Evolutionary conservation across 345 rosid genomes (phyloP), one percentile per base, ranked within the genome.

Genomic region (Chamaenerion angustifolium): DNA sequence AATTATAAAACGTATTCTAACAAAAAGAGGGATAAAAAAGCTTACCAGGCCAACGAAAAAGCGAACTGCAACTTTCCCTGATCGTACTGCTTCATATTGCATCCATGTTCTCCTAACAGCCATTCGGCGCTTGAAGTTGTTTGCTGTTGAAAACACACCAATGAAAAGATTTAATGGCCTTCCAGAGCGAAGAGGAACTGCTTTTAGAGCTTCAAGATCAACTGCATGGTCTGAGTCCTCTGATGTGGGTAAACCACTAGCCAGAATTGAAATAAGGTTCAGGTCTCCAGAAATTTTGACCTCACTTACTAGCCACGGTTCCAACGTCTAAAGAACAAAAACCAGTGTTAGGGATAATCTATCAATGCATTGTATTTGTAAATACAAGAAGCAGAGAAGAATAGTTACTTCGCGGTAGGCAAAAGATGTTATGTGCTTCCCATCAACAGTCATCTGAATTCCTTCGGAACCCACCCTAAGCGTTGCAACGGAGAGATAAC

Each of bases 41-140:
- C 95, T 72, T 68, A 92, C 98, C 88, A 92, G 72, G 56, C 98
- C 98, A 64, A 92, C 96, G 67, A 92, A 92, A 76, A 92, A 92
- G 54, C 90, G 96, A 55, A 82, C 98, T 54, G 80, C 96, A 53
- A 77, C 86, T 50, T 61, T 59, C 62, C 98, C 94, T 6, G 90
- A 77, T 41, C 80, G 70, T 27, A 82, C 84, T 67, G 78, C 82
- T 69, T 74, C 62, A 57, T 82, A 84, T 63, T 92, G 96, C 98
- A 92, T 87, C 98, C 98, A 92, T 56, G 98, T 84, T 66, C 96
- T 80, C 63, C 96, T 74, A 49, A 92, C 90, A 71, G 95, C 88
- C 98, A 92, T 87, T 63, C 96, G 75, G 43, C 90, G 76, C 65
- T 84, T 87, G 63, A 92, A 92, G 56, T 92, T 92, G 73, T 92